Conservation (phyloP, 768 basidiomycete genomes). For the Pulveroboletus ravenelii region DNA sequence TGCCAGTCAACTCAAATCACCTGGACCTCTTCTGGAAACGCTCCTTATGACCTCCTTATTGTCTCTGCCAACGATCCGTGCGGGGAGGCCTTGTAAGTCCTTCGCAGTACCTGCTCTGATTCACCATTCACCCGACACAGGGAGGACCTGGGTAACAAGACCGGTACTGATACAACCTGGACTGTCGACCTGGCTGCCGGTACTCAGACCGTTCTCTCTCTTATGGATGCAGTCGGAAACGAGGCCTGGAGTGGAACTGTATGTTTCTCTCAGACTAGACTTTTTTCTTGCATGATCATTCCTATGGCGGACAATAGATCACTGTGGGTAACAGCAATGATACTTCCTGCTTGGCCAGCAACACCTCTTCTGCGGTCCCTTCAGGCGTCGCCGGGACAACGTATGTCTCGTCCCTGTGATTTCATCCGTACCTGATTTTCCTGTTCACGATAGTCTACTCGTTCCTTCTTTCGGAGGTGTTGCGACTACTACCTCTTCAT, state of each 20-base stretch:
- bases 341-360: slow-evolving; percentile 33
- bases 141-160: slow-evolving; percentile 54
- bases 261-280: slow-evolving; percentile 21
- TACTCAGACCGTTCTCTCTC: slow-evolving; percentile 44
- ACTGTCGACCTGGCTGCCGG: slow-evolving; percentile 42
- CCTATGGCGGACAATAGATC: slow-evolving; percentile 24
- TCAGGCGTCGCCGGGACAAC: not conserved
- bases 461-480: not conserved
- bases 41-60: slow-evolving; percentile 57
- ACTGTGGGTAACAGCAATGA: slow-evolving; percentile 34
- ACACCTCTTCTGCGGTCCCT: slow-evolving; percentile 12
- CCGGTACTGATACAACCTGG: slow-evolving; percentile 38
- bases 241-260: slow-evolving; percentile 69
- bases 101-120: not conserved
- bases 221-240: slow-evolving; percentile 47
- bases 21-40: slow-evolving; percentile 41
- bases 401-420: slow-evolving; percentile 1
- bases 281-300: not conserved
- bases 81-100: slow-evolving; percentile 52
- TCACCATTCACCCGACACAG: slow-evolving; percentile 32
- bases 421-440: slow-evolving; percentile 3
- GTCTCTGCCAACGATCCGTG: slow-evolving; percentile 53
- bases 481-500: not conserved
- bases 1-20: slow-evolving; percentile 40
- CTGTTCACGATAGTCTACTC: not conserved